phyloP scores from a whole-genome alignment of 2,329 filamentous ascomycete genomes.

The Fusarium metavorans region DNA sequence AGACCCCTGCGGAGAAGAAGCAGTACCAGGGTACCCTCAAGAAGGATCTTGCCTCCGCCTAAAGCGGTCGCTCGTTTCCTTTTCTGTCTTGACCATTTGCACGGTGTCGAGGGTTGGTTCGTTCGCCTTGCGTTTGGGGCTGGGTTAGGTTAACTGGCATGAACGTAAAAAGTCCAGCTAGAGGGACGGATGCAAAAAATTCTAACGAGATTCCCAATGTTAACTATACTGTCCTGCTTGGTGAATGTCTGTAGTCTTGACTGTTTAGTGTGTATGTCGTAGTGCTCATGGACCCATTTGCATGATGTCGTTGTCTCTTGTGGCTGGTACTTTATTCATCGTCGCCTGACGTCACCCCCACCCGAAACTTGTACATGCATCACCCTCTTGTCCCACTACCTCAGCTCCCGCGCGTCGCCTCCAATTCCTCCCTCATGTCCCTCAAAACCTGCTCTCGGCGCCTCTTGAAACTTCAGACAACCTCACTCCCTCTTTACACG shows the following conservation, averaged over 20 bases:
- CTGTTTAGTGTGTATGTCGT: not conserved
- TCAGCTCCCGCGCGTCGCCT: constrained; percentile 3
- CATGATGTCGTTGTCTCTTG: not conserved
- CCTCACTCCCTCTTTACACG: constrained; percentile 1
- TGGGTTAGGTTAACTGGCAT: constrained; percentile 53
- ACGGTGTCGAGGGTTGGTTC: constrained; percentile 67
- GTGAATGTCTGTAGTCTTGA: constrained; percentile 5
- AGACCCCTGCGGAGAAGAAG: constrained; percentile 98
- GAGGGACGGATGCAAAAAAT: constrained; percentile 49
- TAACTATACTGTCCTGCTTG: constrained; percentile 39
- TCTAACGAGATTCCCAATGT: constrained; percentile 52
- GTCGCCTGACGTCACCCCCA: constrained; percentile 49
- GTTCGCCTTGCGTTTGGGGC: constrained; percentile 51
- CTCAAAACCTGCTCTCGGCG: constrained; percentile 18
- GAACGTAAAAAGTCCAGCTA: constrained; percentile 53
- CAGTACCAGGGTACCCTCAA: constrained; percentile 98
- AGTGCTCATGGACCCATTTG: not conserved
- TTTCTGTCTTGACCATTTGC: constrained; percentile 62
- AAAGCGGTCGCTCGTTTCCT: constrained; percentile 55
- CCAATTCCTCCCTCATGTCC: constrained; percentile 35
- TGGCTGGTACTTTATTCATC: not conserved
- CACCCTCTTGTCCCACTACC: constrained; percentile 27
- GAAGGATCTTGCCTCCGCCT: constrained; percentile 81
- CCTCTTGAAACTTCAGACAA: constrained; percentile 8
- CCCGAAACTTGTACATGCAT: constrained; percentile 34